Percentiles rank a stretch among this genome's conserved stretches.
phyloP scores from a whole-genome alignment of 1,284 basidiomycete species.

The Xanthoconium separans region DNA sequence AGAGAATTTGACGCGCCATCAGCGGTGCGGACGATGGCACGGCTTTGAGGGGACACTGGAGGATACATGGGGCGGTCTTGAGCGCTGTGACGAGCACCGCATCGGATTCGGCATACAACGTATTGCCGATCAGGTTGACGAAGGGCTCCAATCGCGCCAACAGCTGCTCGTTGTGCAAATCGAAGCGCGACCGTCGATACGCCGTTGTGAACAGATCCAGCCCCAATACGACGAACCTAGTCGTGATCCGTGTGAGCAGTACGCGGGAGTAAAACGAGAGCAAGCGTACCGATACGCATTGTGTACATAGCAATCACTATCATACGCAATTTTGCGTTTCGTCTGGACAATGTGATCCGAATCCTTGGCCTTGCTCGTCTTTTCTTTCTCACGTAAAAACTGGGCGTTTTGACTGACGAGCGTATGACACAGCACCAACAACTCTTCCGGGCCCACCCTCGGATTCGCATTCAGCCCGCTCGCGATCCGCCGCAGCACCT shows the following conservation, averaged over 20 bases:
- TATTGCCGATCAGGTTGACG: conserved; percentile 88
- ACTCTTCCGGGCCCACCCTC: conserved; percentile 67
- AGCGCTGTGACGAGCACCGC: conserved; percentile 81
- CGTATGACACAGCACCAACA: conserved; percentile 86
- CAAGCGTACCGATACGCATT: conserved; percentile 76
- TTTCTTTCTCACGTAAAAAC: conserved; percentile 65
- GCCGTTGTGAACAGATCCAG: conserved; percentile 91
- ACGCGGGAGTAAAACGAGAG: no score
- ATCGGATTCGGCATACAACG: conserved; percentile 83
- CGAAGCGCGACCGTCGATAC: conserved; percentile 82
- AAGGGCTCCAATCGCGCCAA: conserved; percentile 85
- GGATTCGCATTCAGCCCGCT: conserved; percentile 84
- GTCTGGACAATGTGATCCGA: conserved; percentile 71
- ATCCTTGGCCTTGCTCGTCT: conserved; percentile 46
- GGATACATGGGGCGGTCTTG: conserved; percentile 79
- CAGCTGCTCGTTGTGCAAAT: conserved; percentile 73
- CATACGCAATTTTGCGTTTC: conserved; percentile 61
- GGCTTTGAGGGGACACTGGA: conserved; percentile 82
- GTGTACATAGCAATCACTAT: conserved; percentile 73
- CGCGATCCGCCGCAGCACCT: conserved; percentile 82
- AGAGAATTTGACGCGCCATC: conserved; percentile 84
- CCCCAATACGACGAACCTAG: conserved; percentile 90
- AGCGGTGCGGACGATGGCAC: conserved; percentile 81
- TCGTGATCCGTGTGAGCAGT: conserved; percentile 1
- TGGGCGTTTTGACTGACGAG: conserved; percentile 89